phyloP scores from a whole-genome alignment of 2,329 filamentous ascomycete genomes.

The Aspergillus unguis region DNA sequence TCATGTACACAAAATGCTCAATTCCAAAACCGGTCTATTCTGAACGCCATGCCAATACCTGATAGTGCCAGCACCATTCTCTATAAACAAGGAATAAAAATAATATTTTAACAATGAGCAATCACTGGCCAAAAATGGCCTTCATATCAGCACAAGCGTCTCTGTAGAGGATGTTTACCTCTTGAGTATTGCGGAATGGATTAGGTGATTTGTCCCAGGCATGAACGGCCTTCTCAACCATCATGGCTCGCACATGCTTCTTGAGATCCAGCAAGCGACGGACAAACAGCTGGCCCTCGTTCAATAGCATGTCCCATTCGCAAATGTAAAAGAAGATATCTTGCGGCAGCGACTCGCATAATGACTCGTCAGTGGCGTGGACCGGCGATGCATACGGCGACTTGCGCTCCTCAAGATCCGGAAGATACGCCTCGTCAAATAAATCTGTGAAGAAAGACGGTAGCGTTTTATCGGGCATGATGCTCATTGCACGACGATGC shows the following conservation, averaged over 20 bases:
- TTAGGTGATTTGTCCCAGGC: constrained; percentile 50
- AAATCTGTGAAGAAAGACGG: constrained; percentile 48
- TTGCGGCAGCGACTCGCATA: constrained; percentile 54
- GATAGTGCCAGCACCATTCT: constrained; percentile 3
- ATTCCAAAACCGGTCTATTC: background rate
- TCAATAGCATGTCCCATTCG: constrained; percentile 66
- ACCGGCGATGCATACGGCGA: constrained; percentile 60
- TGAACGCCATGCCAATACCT: constrained; percentile 1
- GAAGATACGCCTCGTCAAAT: constrained; percentile 49
- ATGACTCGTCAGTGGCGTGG: constrained; percentile 52
- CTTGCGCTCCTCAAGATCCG: constrained; percentile 47
- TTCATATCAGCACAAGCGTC: constrained; percentile 45
- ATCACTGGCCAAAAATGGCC: constrained; percentile 35
- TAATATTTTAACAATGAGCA: background rate
- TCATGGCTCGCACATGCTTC: constrained; percentile 45
- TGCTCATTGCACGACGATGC: constrained; percentile 55
- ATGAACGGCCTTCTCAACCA: constrained; percentile 47
- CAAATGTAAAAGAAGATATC: constrained; percentile 62
- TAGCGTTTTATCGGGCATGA: constrained; percentile 51
- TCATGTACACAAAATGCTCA: background rate
- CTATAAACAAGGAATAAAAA: background rate
- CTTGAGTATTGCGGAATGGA: constrained; percentile 45
- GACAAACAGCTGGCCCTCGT: constrained; percentile 52
- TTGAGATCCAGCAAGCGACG: constrained; percentile 40
- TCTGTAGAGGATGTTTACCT: constrained; percentile 42